Base-by-base conservation (phyloP, 2,329 filamentous ascomycete genomes). In the Penicillium sp. region DNA sequence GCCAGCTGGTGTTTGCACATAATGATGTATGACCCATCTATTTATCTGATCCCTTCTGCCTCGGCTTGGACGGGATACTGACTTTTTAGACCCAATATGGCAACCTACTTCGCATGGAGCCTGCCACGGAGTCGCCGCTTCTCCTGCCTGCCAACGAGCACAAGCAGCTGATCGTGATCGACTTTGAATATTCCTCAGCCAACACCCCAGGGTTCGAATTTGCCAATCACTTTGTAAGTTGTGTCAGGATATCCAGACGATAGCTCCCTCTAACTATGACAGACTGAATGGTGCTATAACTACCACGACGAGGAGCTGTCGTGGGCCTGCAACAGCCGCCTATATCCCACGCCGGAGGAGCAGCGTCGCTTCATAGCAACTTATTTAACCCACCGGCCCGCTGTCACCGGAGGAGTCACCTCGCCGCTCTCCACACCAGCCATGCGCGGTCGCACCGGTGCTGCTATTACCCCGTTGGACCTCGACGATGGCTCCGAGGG, bases 221-320 rank as follows among this genome's bases (percentile, higher is more conserved):
- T 62, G 93, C 89, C 42, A 98, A 98, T 64, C 93, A 98, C 67
- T 98, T 98, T 67, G 86, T 79, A 68, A 69, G 75, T 63, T 21
- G 13, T 17, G 9, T 31, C 3, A 11, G 7, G 5, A 17, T 9
- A 8, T 27, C 6, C n/a, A 5, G 13, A 11, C 16, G 5, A 17
- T 19, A n/a, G 9, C 9, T 18, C 3, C 7, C 21, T 21, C 54
- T 58, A 43, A 58, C 42, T 4, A 14, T 6, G 13, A 15, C 37
- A 79, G 76, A 81, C 87, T 1, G 93, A 98, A 68, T 98, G 93
- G 93, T 86, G 87, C 55, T 97, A 97, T 74, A 91, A 98, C 68
- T 98, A 98, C 67, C 90, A 96, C 62, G 83, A 93, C 60, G 67
- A 79, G 3, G 70, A 73, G 18, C 69, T 68, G 20, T 73, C 87